phyloP scores from a whole-genome alignment of 495 filamentous ascomycete species.

The Penicillium goetzii region DNA sequence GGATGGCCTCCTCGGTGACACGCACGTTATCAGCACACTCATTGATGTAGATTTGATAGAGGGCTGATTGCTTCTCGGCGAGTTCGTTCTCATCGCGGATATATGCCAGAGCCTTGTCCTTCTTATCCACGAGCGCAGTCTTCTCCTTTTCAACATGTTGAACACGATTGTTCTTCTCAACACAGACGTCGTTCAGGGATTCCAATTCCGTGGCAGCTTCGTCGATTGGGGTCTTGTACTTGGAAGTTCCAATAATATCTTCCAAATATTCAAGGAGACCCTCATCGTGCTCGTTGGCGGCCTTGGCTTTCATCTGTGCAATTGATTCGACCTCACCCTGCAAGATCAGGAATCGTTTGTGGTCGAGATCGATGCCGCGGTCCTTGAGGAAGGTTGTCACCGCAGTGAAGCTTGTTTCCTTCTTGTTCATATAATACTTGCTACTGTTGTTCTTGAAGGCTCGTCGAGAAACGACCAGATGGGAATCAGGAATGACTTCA shows the following conservation, averaged over 20 bases:
- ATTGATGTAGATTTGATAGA: constrained; percentile 88
- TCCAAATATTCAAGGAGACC: constrained; percentile 95
- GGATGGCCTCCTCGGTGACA: constrained; percentile 87
- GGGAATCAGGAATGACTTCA: constrained; percentile 78
- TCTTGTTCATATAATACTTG: constrained; percentile 94
- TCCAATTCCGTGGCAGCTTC: constrained; percentile 89
- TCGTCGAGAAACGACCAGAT: constrained; percentile 83
- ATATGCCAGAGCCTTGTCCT: constrained; percentile 87
- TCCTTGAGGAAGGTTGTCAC: constrained; percentile 89
- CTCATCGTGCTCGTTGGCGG: constrained; percentile 91
- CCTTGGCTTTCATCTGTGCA: constrained; percentile 98
- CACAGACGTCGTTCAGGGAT: constrained; percentile 88
- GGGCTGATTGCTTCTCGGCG: constrained; percentile 78
- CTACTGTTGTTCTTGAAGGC: constrained; percentile 98
- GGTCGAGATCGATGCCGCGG: constrained; percentile 90
- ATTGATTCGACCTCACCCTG: constrained; percentile 99
- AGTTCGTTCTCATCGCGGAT: constrained; percentile 94
- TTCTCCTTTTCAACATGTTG: constrained; percentile 99
- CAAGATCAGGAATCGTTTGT: constrained; percentile 96
- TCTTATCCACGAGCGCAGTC: constrained; percentile 89
- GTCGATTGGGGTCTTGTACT: constrained; percentile 96
- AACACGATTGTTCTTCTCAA: constrained; percentile 90
- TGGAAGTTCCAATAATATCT: constrained; percentile 97
- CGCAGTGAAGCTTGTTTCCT: constrained; percentile 83
- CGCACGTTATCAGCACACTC: constrained; percentile 86